Evolutionary conservation across 352 stramenopile species (phyloP), one percentile per base, ranked within the genome.

Genomic region (Globisporangium takayamanum): DNA sequence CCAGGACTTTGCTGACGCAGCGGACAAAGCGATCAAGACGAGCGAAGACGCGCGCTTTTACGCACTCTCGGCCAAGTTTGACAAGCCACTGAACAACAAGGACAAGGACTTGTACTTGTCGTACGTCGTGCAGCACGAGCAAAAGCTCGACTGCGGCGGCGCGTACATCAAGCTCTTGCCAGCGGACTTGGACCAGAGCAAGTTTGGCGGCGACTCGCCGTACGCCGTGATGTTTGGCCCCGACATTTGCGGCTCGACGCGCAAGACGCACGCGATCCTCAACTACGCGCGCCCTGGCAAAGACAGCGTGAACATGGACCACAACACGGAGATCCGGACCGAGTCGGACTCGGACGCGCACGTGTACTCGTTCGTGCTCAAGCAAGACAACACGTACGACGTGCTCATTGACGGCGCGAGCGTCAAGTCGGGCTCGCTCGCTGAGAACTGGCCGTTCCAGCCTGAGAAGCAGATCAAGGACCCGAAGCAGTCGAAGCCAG

Each of bases 161-260:
- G 97, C 96, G 12, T 99, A 99, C 91, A 98, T 99, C 72, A 99
- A 99, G 79, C 87, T 99, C 50, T 73, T 99, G 45, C 86, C 93
- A 25, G 80, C 74, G n/a, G 80, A 87, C 30, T 88, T 98, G 60
- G 92, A 98, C 69, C 70, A 95, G 63, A 78, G 62, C 28, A 96
- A 82, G 44, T 99, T 99, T 74, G 94, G 92, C 56, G 96, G 96
- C 39, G 96, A 99, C 56, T 95, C 94, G 39, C 78, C 87, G 8
- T 99, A 99, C 73, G 67, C 72, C 46, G 84, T 99, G 70, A 99
- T 99, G 97, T 99, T 99, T 76, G 97, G 97, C 60, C 97, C 97
- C 3, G 97, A 99, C 73, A 96, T 99, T 44, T 99, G 97, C 69
- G 97, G 97, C 60, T 89, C 72, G 68, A 98, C 87, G 70, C 97